These are phyloP conservation scores for Micractinium sp. DNA, from an alignment of 139 green algal genomes.

Conservation along the genomic window DNA sequence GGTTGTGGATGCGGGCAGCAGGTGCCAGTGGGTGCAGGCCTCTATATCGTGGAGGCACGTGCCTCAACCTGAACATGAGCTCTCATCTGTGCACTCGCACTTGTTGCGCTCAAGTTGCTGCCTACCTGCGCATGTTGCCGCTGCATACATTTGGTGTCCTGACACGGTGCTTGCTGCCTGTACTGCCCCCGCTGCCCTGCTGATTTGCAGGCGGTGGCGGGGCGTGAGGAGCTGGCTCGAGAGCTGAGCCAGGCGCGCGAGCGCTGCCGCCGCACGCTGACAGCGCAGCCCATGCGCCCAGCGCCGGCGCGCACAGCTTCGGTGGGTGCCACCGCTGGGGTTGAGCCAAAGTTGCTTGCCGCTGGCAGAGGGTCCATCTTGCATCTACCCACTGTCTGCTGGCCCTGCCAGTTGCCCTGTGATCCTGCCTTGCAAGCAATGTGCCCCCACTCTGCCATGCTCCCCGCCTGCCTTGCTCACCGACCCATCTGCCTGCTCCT, in stretches of 20 bases:
- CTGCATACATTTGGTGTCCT: too few relatives aligned
- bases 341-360: neutral
- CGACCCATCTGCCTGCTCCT: neutral
- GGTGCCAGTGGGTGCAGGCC: too few relatives aligned
- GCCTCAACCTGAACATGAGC: too few relatives aligned
- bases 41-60: neutral
- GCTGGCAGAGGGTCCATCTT: too few relatives aligned
- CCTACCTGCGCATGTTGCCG: too few relatives aligned
- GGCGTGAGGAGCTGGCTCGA: neutral
- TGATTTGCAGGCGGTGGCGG: neutral
- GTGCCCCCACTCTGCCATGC: too few relatives aligned
- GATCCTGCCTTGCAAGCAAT: too few relatives aligned
- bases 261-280: slow-evolving; percentile 1
- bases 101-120: too few relatives aligned
- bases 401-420: neutral
- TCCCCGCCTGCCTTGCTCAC: neutral
- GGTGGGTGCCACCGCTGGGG: neutral
- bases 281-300: neutral
- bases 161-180: neutral
- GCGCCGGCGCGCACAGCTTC: neutral
- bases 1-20: neutral
- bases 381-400: neutral
- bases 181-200: too few relatives aligned
- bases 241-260: neutral
- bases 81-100: too few relatives aligned